Percentiles rank a stretch among this genome's conserved stretches.
Evolutionary conservation across 176 grass and related monocot genomes (phyloP).

Genomic region (Avena insularis): DNA sequence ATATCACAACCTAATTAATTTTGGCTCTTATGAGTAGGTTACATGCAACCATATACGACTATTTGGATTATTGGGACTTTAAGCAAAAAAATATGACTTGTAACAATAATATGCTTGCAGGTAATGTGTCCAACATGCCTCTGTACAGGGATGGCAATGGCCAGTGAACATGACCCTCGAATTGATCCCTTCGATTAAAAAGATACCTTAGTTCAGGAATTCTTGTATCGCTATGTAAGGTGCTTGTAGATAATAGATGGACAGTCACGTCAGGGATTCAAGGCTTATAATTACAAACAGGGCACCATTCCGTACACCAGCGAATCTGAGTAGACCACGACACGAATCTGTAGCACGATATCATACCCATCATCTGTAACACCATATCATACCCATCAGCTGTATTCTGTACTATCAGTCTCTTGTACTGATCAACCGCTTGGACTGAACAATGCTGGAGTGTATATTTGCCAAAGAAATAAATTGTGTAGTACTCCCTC

Average conservation of each 20-base stretch:
- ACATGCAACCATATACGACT: background rate
- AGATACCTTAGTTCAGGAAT: background rate
- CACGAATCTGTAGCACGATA: constrained; percentile 17
- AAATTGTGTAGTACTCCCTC: background rate
- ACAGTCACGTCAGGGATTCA: background rate
- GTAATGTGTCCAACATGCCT: constrained; percentile 99
- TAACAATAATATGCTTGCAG: constrained; percentile 55
- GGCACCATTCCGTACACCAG: background rate
- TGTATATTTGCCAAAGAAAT: constrained; percentile 45
- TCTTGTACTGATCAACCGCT: background rate
- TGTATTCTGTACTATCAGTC: constrained; percentile 5
- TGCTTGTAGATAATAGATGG: constrained; percentile 56
- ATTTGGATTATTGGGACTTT: background rate
- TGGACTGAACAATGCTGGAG: constrained; percentile 36
- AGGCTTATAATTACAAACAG: constrained; percentile 28
- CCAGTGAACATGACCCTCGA: constrained; percentile 94
- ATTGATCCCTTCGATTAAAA: constrained; percentile 89
- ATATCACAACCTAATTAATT: background rate
- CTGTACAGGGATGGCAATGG: constrained; percentile 99
- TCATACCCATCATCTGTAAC: background rate
- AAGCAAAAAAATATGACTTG: background rate
- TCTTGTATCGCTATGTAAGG: constrained; percentile 11
- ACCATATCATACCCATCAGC: background rate
- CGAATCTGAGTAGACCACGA: background rate
- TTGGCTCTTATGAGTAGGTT: constrained; percentile 9